These are phyloP conservation scores for Colletotrichum sp. DNA, from an alignment of 2,329 filamentous ascomycete species.

Conservation along the genomic window DNA sequence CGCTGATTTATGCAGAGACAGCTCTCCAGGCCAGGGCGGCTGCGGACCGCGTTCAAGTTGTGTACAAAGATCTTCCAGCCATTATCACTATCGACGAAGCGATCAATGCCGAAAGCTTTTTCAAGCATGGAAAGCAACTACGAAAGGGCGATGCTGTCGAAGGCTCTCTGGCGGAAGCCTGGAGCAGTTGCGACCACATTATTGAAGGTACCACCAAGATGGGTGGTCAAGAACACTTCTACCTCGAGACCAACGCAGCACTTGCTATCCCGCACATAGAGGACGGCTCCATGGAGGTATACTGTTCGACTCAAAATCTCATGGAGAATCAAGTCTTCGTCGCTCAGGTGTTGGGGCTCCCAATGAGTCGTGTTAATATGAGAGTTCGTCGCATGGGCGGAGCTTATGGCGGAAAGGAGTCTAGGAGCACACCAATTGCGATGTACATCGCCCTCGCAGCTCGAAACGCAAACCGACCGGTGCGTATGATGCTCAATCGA, in stretches of 20 bases:
- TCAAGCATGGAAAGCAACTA: background rate
- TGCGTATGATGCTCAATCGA: background rate
- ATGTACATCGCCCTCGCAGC: background rate
- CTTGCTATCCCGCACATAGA: background rate
- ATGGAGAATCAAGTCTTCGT: background rate
- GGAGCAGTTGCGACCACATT: background rate
- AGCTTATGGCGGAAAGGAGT: background rate
- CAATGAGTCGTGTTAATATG: background rate
- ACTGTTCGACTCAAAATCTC: background rate
- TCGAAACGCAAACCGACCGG: background rate
- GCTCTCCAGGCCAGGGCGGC: background rate
- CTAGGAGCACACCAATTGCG: background rate
- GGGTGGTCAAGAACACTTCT: background rate
- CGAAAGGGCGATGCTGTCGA: background rate
- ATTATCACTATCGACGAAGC: background rate
- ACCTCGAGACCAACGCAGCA: background rate
- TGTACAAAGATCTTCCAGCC: background rate
- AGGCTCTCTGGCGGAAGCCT: background rate
- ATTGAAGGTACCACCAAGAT: background rate
- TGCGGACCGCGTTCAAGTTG: background rate
- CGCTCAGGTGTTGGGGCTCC: background rate
- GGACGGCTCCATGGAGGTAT: background rate
- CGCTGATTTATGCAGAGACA: background rate
- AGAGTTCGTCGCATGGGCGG: background rate
- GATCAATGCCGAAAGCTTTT: background rate